Conservation (phyloP, 2,329 filamentous ascomycete genomes). For the Fusarium setosum region DNA sequence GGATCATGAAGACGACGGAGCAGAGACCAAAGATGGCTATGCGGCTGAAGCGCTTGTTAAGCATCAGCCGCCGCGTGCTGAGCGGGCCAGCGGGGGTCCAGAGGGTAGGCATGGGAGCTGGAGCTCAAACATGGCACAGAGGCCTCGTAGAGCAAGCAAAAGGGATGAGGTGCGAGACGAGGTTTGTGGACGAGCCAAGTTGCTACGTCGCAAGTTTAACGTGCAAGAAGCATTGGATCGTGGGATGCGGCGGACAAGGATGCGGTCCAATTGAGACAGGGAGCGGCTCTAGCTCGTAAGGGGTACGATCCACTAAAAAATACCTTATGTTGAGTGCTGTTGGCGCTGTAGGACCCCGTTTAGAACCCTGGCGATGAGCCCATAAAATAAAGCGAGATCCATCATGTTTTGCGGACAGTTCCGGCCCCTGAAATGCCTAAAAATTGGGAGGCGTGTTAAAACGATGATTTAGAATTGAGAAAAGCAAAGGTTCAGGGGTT, state of each 20-base stretch:
- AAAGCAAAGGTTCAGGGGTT: too few relatives aligned
- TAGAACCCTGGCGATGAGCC: too few relatives aligned
- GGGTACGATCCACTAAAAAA: not conserved
- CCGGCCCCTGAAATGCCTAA: too few relatives aligned
- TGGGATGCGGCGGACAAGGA: not conserved
- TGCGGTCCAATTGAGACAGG: conserved; percentile 3
- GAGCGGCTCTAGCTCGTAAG: not conserved
- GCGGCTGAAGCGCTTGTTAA: conserved; percentile 48
- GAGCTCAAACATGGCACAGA: conserved; percentile 39
- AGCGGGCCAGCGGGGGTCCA: conserved; percentile 40
- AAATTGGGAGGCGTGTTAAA: too few relatives aligned
- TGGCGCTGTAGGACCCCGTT: too few relatives aligned
- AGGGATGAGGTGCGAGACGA: not conserved
- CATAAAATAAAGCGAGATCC: too few relatives aligned
- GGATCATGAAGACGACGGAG: conserved; percentile 37
- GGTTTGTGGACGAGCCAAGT: not conserved
- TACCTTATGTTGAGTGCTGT: not conserved
- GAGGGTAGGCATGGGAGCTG: conserved; percentile 38
- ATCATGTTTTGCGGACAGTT: too few relatives aligned
- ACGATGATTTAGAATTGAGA: too few relatives aligned
- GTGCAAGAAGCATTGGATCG: conserved; percentile 3
- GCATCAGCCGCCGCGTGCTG: conserved; percentile 37
- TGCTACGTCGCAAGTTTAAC: conserved; percentile 7
- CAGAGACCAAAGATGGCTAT: conserved; percentile 39
- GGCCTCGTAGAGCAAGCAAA: conserved; percentile 15